Base-by-base conservation (phyloP, 805 yeast genomes). In the Pichia kluyveri region DNA sequence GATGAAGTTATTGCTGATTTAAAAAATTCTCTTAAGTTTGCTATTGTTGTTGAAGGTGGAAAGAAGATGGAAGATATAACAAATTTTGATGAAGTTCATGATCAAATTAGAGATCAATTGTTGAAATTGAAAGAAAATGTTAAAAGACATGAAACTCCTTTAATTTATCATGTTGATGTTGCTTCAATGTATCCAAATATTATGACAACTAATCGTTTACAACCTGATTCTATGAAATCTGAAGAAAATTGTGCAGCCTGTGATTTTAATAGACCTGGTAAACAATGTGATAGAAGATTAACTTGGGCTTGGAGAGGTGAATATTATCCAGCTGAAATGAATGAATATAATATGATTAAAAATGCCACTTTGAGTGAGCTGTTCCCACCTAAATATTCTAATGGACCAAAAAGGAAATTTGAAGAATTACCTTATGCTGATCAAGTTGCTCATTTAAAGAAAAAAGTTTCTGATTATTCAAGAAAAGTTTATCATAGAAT, bases 221-320 rank as follows among this genome's bases (percentile, higher is more conserved):
- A 93, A 63, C 99, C 99, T 0, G 99, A 93, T 66, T 90, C 98
- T 4, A 91, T 93, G 88, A 90, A 93, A 55, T 70, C 83, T 0
- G 98, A 91, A 60, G 86, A 86, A 56, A 96, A 89, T 59, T 95
- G 99, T 68, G 98, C 99, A 0, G 81, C 95, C 40, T 95, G 99
- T 70, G 99, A 93, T 58, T 95, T 89, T 68, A 93, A 93, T 62
- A 72, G 96, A 49, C 98, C 97, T 0, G 97, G 95, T 6, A 93
- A 93, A 60, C 76, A 74, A 11, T 93, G 99, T 70, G 99, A 91
- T 58, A 72, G 99, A 60, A 71, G 91, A 47, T 67, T 93, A 47
- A 86, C 90, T 0, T 93, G 99, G 99, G 76, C 96, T 8, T 93
- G 99, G 98, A 80, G 99, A 70, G 99, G 98, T 45, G 99, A 93